Evolutionary conservation across 108 stramenopile genomes (phyloP).

Genomic region (Thalassiosira profunda): DNA sequence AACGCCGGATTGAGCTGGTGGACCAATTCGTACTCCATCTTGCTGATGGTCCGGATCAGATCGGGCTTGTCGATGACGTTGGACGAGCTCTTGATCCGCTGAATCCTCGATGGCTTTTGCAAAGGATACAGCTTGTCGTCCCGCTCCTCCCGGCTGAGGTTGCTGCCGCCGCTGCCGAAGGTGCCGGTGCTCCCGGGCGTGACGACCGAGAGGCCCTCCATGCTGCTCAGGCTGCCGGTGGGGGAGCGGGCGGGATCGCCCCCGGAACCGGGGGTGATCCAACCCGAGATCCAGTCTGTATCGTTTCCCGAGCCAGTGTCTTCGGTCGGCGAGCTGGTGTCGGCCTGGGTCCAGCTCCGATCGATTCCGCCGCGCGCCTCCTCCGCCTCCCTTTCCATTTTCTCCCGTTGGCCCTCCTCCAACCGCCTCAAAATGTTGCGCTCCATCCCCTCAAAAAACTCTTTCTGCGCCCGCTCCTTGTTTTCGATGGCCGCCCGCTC

Average conservation of each 20-base stretch:
- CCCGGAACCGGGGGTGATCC: slow-evolving; percentile 11
- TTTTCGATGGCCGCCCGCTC: slow-evolving; percentile 66
- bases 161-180: neutral
- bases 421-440: slow-evolving; percentile 72
- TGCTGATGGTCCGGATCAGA: slow-evolving; percentile 54
- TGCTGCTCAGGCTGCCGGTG: neutral
- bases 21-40: slow-evolving; percentile 51
- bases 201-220: slow-evolving; percentile 5
- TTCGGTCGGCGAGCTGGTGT: no score
- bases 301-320: neutral
- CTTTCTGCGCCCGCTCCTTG: slow-evolving; percentile 76
- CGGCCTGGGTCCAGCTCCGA: neutral
- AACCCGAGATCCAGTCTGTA: slow-evolving; percentile 19
- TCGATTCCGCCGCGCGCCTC: neutral
- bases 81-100: slow-evolving; percentile 30
- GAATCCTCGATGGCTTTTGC: slow-evolving; percentile 13
- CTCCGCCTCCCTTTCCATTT: neutral
- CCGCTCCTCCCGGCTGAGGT: slow-evolving; percentile 20
- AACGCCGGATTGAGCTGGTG: slow-evolving; percentile 9
- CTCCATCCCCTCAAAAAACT: slow-evolving; percentile 94
- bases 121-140: slow-evolving; percentile 34
- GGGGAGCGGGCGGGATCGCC: slow-evolving; percentile 3
- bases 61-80: slow-evolving; percentile 45
- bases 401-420: neutral
- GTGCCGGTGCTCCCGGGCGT: neutral